Evolutionary conservation across 2,329 filamentous ascomycete genomes (phyloP).

Genomic region (Dothideomycetes sp.): DNA sequence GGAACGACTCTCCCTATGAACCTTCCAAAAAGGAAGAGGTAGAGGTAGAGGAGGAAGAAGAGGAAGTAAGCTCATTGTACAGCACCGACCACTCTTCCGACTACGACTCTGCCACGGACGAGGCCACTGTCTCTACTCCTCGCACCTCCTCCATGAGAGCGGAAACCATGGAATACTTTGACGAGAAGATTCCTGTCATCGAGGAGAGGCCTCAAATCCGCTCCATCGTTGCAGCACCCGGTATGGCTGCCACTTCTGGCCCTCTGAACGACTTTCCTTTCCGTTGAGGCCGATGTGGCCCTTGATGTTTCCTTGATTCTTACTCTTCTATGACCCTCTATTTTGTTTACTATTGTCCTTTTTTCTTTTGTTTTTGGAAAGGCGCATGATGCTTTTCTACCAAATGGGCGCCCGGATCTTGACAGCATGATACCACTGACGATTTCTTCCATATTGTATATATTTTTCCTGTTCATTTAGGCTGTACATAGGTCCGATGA

Average conservation of each 20-base stretch:
- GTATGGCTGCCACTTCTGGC: slow-evolving; percentile 26
- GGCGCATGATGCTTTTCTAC: no score
- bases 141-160: slow-evolving; percentile 9
- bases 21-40: no score
- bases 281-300: neutral
- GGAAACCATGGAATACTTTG: slow-evolving; percentile 11
- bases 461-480: no score
- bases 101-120: slow-evolving; percentile 3
- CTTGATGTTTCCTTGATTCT: no score
- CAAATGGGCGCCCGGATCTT: no score
- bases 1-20: no score
- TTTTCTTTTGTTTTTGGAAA: neutral
- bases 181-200: slow-evolving; percentile 22
- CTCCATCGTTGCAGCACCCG: slow-evolving; percentile 17
- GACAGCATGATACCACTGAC: slow-evolving; percentile 14
- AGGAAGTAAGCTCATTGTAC: slow-evolving; percentile 7
- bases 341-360: neutral
- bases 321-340: no score
- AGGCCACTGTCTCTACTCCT: slow-evolving; percentile 7
- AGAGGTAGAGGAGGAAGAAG: no score
- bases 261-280: slow-evolving; percentile 23
- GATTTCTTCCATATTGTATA: no score
- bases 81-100: slow-evolving; percentile 6
- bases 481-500: no score
- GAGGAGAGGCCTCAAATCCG: slow-evolving; percentile 16